These are phyloP conservation scores for Trichoderma aggressivum DNA, from an alignment of 2,329 filamentous ascomycete species.

Conservation along the genomic window DNA sequence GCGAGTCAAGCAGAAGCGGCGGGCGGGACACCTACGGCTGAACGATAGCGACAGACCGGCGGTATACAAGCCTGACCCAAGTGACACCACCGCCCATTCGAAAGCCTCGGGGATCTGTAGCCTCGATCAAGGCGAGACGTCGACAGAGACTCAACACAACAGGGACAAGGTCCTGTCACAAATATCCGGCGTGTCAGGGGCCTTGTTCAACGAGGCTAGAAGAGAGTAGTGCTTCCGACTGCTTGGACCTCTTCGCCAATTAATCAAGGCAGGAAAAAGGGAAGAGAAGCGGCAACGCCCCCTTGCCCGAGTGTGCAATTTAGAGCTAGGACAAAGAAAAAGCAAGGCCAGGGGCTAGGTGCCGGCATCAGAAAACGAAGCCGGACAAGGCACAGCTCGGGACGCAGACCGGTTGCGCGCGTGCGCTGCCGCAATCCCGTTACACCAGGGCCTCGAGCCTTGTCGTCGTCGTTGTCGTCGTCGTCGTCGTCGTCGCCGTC, in stretches of 20 bases:
- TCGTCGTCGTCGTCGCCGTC: neutral
- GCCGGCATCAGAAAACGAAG: neutral
- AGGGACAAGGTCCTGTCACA: neutral
- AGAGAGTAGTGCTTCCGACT: neutral
- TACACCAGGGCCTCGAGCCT: slow-evolving; percentile 2
- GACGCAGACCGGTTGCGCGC: slow-evolving; percentile 1
- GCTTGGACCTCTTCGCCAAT: neutral
- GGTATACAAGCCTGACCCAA: slow-evolving; percentile 4
- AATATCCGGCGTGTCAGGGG: neutral
- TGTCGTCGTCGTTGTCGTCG: neutral
- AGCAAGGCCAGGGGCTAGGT: neutral
- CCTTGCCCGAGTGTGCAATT: neutral
- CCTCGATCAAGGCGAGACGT: neutral
- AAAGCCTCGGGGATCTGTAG: neutral
- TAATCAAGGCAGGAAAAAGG: neutral
- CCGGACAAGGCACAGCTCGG: slow-evolving; percentile 6
- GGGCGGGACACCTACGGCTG: neutral
- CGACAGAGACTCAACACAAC: neutral
- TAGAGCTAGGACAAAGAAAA: neutral
- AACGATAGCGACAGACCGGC: neutral
- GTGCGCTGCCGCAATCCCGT: slow-evolving; percentile 4
- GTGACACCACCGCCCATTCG: neutral
- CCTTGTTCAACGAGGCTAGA: neutral
- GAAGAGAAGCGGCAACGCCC: neutral
- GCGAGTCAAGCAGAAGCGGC: neutral